Percentiles rank a stretch among this genome's conserved stretches.
Conservation (phyloP, 805 yeast species). For the Yamadazyma sp. region DNA sequence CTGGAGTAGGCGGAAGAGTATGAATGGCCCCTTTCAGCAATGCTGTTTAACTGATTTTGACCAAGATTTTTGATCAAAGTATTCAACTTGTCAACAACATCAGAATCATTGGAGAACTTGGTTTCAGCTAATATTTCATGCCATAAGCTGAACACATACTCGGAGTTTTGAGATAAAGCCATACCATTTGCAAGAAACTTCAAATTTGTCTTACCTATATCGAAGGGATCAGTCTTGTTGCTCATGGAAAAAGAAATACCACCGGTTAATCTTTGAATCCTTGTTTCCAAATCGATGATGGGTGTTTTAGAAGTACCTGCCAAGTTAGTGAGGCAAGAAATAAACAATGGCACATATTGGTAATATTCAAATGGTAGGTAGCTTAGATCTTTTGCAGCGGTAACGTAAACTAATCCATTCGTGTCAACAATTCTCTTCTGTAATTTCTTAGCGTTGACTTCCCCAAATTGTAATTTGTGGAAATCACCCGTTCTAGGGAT, state of each 20-base stretch:
- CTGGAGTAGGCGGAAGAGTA: conserved; percentile 72
- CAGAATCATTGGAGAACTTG: conserved; percentile 51
- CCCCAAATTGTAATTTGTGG: conserved; percentile 27
- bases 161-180: conserved; percentile 64
- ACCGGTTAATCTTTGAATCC: conserved; percentile 80
- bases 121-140: conserved; percentile 67
- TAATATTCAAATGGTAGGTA: conserved; percentile 60
- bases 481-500: conserved; percentile 58
- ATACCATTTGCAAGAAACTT: conserved; percentile 64
- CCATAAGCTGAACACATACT: conserved; percentile 64
- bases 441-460: conserved; percentile 31
- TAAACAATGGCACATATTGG: conserved; percentile 73
- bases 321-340: conserved; percentile 76
- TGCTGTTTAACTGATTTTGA: conserved; percentile 71
- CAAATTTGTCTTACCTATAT: conserved; percentile 49
- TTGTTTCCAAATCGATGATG: conserved; percentile 82
- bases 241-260: conserved; percentile 68
- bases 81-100: conserved; percentile 58
- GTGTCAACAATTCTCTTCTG: conserved; percentile 62
- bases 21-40: conserved; percentile 87
- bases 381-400: conserved; percentile 62
- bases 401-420: conserved; percentile 78
- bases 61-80: conserved; percentile 72
- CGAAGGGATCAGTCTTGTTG: conserved; percentile 54
- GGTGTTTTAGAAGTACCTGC: conserved; percentile 71